A percentile compares a stretch with the other conserved stretches of the same genome.
phyloP scores from a whole-genome alignment of 2,329 filamentous ascomycete genomes.

The Bretziella fagacearum region DNA sequence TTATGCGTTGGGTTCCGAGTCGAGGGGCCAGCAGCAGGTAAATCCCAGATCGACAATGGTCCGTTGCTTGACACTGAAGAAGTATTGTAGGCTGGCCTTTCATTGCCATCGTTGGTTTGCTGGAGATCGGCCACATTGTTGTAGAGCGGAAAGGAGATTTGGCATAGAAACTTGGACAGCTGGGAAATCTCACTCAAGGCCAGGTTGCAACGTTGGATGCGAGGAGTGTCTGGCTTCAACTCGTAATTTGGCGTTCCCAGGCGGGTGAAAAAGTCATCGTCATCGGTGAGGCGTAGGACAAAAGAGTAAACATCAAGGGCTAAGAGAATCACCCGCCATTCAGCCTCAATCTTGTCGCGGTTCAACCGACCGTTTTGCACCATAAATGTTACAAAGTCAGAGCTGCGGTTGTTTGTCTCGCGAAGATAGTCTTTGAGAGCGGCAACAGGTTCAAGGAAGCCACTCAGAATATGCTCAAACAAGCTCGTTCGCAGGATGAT shows the following conservation, averaged over 20 bases:
- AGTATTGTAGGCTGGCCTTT: no score
- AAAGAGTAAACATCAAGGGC: conserved; percentile 94
- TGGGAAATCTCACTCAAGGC: conserved; percentile 52
- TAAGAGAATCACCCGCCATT: conserved; percentile 78
- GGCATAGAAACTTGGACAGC: conserved; percentile 73
- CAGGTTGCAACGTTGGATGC: conserved; percentile 47
- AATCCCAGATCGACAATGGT: neutral
- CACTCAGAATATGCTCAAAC: neutral
- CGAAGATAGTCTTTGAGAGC: conserved; percentile 6
- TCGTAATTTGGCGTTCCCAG: conserved; percentile 22
- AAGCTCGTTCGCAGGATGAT: neutral
- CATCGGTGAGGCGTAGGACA: conserved; percentile 79
- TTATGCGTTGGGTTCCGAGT: neutral
- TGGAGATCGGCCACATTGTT: conserved; percentile 52
- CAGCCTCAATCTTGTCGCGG: conserved; percentile 25
- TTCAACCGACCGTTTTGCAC: neutral
- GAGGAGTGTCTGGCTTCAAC: conserved; percentile 25
- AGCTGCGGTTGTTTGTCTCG: no score
- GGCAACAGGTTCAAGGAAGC: neutral
- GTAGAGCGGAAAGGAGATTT: conserved; percentile 74
- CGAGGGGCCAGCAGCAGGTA: neutral
- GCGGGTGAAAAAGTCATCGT: conserved; percentile 77
- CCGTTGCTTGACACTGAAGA: no score
- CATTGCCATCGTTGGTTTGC: neutral
- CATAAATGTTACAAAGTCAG: no score